Base-by-base conservation (phyloP, 2,329 filamentous ascomycete genomes). In the Proliferodiscus dingleyae region DNA sequence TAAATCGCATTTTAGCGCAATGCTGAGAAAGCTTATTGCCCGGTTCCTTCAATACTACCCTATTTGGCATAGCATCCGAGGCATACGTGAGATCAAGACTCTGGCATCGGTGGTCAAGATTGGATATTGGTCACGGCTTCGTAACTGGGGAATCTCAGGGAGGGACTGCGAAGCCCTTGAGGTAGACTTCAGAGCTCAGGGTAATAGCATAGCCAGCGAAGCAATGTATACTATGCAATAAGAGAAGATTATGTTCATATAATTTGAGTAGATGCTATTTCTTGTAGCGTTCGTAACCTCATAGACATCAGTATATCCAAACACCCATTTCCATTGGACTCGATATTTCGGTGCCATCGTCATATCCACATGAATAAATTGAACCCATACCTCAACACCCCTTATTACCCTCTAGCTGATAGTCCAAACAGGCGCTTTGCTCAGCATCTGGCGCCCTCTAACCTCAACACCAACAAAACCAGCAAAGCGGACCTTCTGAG, bases 381-480 rank as follows among this genome's bases (percentile, higher is more conserved):
- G n/a, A n/a, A n/a, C n/a, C n/a, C n/a, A n/a, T n/a, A n/a, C n/a
- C n/a, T n/a, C 28, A 18, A 43, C 34, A 4, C 22, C 11, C 43
- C n/a, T 46, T 37, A 41, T 46, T 42, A 19, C 29, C 30, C 15
- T 43, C 45, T 50, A 71, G 43, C 60, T 61, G 49, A 82, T 53
- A 9, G 74, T 74, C 80, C 80, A 91, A 24, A 90, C 82, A 11
- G 86, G 85, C 16, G 87, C 83, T 68, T 89, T 89, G 50, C 80
- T 70, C 57, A 91, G 68, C 38, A 89, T 82, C 66, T 87, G 87
- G 49, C 85, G 78, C 18, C 85, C 85, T 52, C 84, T 72, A 6
- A 91, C 85, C 66, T 90, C 86, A 24, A 89, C 75, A 15, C 77
- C 78, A 46, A 89, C 66, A 63, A 90, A 91, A 4, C 82, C 84